Base-by-base conservation (phyloP, 176 grass and related monocot species). In the Thalia dealbata region DNA sequence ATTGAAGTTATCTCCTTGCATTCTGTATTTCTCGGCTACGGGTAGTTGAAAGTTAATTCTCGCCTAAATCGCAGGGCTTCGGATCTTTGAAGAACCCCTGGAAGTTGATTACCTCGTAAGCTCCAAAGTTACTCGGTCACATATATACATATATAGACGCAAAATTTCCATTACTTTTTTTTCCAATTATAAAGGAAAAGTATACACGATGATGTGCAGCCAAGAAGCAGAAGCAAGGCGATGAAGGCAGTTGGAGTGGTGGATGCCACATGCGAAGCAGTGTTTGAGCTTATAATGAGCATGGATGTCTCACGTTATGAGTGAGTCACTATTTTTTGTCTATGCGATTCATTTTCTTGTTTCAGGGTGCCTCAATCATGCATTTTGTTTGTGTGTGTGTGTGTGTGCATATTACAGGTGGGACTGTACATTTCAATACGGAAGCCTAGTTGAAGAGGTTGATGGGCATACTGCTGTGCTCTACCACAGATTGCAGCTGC, bases 201-300 rank as follows among this genome's bases (percentile, higher is more conserved):
- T 4, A 38, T 38, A 38, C 4, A 38, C 4, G 32, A 38, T 38
- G 32, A 38, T 38, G 32, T 86, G 75, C 84, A 97, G 95, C 85
- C 87, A 76, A 90, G 95, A 80, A 97, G 95, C 74, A 92, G 75
- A 77, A 97, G 81, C 55, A 86, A 87, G 76, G 81, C 95, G 71
- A 97, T 97, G 95, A 91, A 85, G 71, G 95, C 95, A 75, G 95
- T 97, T 14, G 87, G 95, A 71, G 89, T 91, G 3, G 95, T 97
- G 73, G 89, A 97, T 70, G 87, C 95, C 61, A 83, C 87, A 70
- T 97, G 95, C 13, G 95, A 92, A 76, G 87, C 85, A 46, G 85
- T 97, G 68, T 97, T 97, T 92, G 90, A 86, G 83, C 95, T 97
- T 61, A 46, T 97, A 68, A 97, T 97, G 95, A 90, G 90, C 86